Evolutionary conservation across 495 filamentous ascomycete genomes (phyloP).

Genomic region (Podospora didyma): DNA sequence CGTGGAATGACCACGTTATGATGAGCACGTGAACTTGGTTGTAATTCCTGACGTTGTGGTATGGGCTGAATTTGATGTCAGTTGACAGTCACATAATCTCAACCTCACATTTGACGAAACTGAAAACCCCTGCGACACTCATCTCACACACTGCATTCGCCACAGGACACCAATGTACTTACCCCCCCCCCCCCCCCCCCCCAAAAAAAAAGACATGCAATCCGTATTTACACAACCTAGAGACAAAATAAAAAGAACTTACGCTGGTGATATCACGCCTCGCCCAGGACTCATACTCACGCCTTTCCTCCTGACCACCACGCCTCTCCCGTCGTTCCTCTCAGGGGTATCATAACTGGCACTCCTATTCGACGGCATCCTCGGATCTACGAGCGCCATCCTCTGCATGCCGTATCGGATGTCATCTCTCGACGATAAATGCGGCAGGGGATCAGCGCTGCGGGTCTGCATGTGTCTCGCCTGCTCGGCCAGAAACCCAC

Average conservation of each 20-base stretch:
- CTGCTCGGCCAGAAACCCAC: too few species aligned
- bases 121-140: neutral
- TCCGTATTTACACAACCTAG: too few species aligned
- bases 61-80: constrained; percentile 8
- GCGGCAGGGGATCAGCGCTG: neutral
- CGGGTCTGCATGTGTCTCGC: neutral
- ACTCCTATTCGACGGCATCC: constrained; percentile 9
- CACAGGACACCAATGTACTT: too few species aligned
- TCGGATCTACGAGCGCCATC: constrained; percentile 1
- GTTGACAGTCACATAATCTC: neutral
- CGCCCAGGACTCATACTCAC: constrained; percentile 3
- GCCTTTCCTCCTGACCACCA: constrained; percentile 1
- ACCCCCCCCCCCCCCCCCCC: too few species aligned
- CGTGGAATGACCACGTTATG: constrained; percentile 31
- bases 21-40: constrained; percentile 26
- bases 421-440: neutral
- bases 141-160: too few species aligned
- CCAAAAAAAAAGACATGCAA: too few species aligned
- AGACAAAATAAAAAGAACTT: constrained; percentile 4
- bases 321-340: neutral
- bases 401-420: constrained; percentile 4
- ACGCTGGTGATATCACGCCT: constrained; percentile 5
- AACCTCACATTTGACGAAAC: neutral
- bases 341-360: constrained; percentile 9
- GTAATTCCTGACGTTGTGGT: constrained; percentile 15